These are phyloP conservation scores for Trichoderma reesei DNA, from an alignment of 495 filamentous ascomycete species.

Conservation along the genomic window DNA sequence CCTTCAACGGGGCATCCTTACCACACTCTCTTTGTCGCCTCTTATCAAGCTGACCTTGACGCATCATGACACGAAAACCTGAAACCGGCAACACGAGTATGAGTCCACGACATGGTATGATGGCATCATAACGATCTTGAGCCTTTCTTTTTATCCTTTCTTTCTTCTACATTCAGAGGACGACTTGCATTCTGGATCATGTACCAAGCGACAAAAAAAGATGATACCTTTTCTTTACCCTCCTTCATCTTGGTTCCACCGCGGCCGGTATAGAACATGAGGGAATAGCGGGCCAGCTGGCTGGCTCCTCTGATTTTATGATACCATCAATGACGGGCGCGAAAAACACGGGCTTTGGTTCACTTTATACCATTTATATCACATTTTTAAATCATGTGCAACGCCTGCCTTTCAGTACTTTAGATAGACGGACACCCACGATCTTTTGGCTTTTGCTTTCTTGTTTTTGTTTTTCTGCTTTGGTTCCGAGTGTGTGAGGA, in stretches of 20 bases:
- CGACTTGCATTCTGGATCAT: neutral
- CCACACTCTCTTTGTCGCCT: neutral
- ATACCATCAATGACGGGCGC: slow-evolving; percentile 2
- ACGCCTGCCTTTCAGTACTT: neutral
- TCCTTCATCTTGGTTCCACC: neutral
- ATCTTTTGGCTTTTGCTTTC: neutral
- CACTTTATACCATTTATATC: neutral
- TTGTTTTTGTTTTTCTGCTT: neutral
- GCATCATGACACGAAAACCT: neutral
- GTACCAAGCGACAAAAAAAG: neutral
- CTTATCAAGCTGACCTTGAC: neutral
- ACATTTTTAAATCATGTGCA: neutral
- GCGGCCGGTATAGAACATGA: slow-evolving; percentile 7
- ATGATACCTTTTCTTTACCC: neutral
- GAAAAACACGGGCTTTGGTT: neutral
- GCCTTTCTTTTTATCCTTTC: neutral
- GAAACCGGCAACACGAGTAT: neutral
- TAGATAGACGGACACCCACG: slow-evolving; percentile 8
- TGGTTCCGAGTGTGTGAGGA: no score
- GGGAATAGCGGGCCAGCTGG: slow-evolving; percentile 4
- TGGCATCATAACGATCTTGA: neutral
- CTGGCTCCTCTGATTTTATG: slow-evolving; percentile 7
- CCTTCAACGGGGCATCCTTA: neutral
- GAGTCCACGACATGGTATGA: slow-evolving; percentile 2
- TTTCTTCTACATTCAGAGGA: neutral